Percentiles rank a stretch among this genome's conserved stretches.
These are phyloP conservation scores for Candida sithepensis DNA, from an alignment of 805 yeast species.

Conservation along the genomic window DNA sequence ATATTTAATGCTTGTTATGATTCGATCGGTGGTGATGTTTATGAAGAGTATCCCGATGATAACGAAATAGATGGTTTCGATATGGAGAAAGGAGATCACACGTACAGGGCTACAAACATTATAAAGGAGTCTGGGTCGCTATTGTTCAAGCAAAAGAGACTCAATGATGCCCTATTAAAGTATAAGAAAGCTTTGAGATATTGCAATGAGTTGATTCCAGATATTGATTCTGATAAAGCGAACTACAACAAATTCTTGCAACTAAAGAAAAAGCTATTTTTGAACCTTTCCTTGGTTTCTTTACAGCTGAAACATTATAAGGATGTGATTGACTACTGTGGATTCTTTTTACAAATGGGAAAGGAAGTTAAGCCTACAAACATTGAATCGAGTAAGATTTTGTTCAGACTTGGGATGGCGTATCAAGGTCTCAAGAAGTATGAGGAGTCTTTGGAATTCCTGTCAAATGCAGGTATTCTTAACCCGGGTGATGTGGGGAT, in stretches of 20 bases:
- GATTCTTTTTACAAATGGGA: slow-evolving; percentile 52
- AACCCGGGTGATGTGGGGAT: slow-evolving; percentile 51
- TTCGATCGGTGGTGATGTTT: slow-evolving; percentile 62
- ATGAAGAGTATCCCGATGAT: slow-evolving; percentile 78
- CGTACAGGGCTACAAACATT: slow-evolving; percentile 45
- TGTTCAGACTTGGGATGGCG: slow-evolving; percentile 29
- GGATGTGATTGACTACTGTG: slow-evolving; percentile 51
- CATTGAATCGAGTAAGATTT: slow-evolving; percentile 24
- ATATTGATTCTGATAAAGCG: slow-evolving; percentile 56
- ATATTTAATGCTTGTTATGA: slow-evolving; percentile 60
- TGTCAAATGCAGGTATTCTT: slow-evolving; percentile 37
- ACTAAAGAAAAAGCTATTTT: slow-evolving; percentile 46
- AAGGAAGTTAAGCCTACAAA: slow-evolving; percentile 19
- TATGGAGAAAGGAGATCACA: slow-evolving; percentile 39
- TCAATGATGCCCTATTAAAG: slow-evolving; percentile 53
- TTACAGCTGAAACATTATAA: slow-evolving; percentile 47
- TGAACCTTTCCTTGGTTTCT: slow-evolving; percentile 57
- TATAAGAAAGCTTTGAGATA: slow-evolving; percentile 66
- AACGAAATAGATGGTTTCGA: slow-evolving; percentile 60
- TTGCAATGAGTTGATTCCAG: slow-evolving; percentile 70
- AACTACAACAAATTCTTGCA: slow-evolving; percentile 46
- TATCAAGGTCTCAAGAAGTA: slow-evolving; percentile 40
- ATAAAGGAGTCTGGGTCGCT: slow-evolving; percentile 69
- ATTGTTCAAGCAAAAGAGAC: slow-evolving; percentile 51
- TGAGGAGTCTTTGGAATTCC: slow-evolving; percentile 46